Evolutionary conservation across 2,329 filamentous ascomycete species (phyloP), one percentile per base, ranked within the genome.

Genomic region (Ophiostoma pallidulum): DNA sequence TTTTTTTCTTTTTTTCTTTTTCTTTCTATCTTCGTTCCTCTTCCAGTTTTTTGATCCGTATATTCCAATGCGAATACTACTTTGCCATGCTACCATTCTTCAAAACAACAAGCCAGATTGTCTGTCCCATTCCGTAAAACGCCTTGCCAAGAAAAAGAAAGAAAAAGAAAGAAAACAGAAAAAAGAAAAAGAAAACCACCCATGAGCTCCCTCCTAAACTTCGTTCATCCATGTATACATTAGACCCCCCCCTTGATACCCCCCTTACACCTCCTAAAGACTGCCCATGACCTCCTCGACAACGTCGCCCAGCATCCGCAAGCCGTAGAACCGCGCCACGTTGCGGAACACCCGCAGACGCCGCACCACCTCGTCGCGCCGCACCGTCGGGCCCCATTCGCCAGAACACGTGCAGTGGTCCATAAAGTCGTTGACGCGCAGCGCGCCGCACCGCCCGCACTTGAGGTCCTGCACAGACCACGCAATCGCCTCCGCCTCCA

Each of bases 401-500:
- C 92, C 92, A 52, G 86, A 87, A 70, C 92, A 98, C 10, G 82
- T 84, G 66, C 94, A 98, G 65, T 97, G 90, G 64, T 96, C 91
- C 81, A 92, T 89, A 58, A 97, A 94, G 59, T 96, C 91, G 62
- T 95, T 97, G 35, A 86, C 74, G 60, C 88, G 72, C 33, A 95
- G 65, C 56, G 87, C 87, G 28, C 75, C 78, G 62, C 81, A 85
- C 50, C 75, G 73, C 26, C 59, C 62, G 56, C 92, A 98, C 66
- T 88, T 88, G 49, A 97, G 66, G 63, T 98, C 92, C 67, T 97
- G 91, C 29, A 83, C 86, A 53, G 80, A 75, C 90, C 94, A 98
- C 57, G 84, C 80, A 22, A 87, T 75, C 8, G 87, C 71, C 60
- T 84, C 68, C 19, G 77, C 78, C 63, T 96, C 82, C 16, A 96